Conservation (phyloP, 257 asterid genomes). For the Cynanchum wilfordii region DNA sequence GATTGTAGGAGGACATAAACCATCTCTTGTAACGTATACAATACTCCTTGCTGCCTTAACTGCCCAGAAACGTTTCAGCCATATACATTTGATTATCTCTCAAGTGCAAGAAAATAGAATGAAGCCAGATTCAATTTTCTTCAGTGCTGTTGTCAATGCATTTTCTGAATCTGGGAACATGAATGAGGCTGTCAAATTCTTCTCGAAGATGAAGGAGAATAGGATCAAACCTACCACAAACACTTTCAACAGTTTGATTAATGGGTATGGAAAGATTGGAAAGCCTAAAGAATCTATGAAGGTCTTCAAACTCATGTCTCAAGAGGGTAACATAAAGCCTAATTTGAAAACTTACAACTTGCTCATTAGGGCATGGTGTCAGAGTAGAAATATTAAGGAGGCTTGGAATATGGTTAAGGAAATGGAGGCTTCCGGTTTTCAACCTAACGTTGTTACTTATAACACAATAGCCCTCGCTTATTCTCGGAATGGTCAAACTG, state of each 20-base stretch:
- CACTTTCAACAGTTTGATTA: slow-evolving; percentile 62
- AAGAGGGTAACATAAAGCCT: slow-evolving; percentile 48
- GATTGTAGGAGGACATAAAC: slow-evolving; percentile 59
- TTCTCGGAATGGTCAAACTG: slow-evolving; percentile 41
- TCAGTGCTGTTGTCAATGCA: slow-evolving; percentile 64
- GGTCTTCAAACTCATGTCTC: slow-evolving; percentile 48
- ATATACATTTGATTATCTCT: slow-evolving; percentile 43
- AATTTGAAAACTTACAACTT: slow-evolving; percentile 56
- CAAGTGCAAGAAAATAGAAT: slow-evolving; percentile 40
- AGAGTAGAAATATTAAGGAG: slow-evolving; percentile 35
- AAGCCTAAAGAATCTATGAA: slow-evolving; percentile 57
- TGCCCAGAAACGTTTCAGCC: slow-evolving; percentile 46
- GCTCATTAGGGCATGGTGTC: slow-evolving; percentile 67
- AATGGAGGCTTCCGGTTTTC: slow-evolving; percentile 51
- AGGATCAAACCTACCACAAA: slow-evolving; percentile 56
- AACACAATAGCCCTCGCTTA: slow-evolving; percentile 56
- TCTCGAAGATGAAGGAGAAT: slow-evolving; percentile 49
- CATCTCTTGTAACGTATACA: slow-evolving; percentile 69
- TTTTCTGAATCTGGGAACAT: slow-evolving; percentile 69
- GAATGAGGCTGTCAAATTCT: slow-evolving; percentile 58
- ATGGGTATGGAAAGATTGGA: slow-evolving; percentile 66
- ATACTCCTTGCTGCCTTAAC: slow-evolving; percentile 64
- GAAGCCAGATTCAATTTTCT: slow-evolving; percentile 59
- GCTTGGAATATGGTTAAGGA: slow-evolving; percentile 47
- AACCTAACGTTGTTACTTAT: slow-evolving; percentile 53